Evolutionary conservation across 1,284 basidiomycete genomes (phyloP).

Genomic region (Rhodotorula sp.): DNA sequence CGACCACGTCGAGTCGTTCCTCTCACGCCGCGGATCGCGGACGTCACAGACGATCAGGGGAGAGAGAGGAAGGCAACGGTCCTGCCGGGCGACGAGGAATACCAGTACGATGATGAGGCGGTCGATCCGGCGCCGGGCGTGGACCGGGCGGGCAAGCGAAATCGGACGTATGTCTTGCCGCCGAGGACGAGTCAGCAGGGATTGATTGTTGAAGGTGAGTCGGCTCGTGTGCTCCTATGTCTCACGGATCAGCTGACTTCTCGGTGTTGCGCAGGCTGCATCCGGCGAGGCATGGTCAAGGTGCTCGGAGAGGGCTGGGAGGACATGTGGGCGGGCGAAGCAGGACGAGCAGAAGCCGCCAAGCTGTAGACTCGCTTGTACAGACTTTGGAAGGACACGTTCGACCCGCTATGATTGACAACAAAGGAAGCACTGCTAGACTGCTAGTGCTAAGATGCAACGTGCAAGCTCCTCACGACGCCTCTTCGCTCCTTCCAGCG

Average conservation of each 20-base stretch:
- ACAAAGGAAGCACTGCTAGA: too few relatives aligned
- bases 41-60: slow-evolving; percentile 2
- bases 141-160: not conserved
- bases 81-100: slow-evolving; percentile 29
- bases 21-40: slow-evolving; percentile 3
- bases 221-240: not conserved
- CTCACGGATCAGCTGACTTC: not conserved
- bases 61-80: slow-evolving; percentile 19
- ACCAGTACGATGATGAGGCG: not conserved
- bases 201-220: slow-evolving; percentile 25
- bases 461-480: not conserved
- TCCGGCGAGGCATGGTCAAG: slow-evolving; percentile 11
- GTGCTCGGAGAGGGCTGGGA: slow-evolving; percentile 29
- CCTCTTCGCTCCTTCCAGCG: not conserved
- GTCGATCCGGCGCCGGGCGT: not conserved
- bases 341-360: not conserved
- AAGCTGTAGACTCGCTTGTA: not conserved
- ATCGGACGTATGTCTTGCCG: slow-evolving; percentile 30
- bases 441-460: not conserved
- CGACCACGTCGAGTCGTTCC: not conserved
- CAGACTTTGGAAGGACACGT: not conserved
- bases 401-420: not conserved
- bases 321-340: slow-evolving; percentile 34
- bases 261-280: not conserved
- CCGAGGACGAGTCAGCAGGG: slow-evolving; percentile 24